Evolutionary conservation across 345 rosid species (phyloP).

Genomic region (Geranium brycei): DNA sequence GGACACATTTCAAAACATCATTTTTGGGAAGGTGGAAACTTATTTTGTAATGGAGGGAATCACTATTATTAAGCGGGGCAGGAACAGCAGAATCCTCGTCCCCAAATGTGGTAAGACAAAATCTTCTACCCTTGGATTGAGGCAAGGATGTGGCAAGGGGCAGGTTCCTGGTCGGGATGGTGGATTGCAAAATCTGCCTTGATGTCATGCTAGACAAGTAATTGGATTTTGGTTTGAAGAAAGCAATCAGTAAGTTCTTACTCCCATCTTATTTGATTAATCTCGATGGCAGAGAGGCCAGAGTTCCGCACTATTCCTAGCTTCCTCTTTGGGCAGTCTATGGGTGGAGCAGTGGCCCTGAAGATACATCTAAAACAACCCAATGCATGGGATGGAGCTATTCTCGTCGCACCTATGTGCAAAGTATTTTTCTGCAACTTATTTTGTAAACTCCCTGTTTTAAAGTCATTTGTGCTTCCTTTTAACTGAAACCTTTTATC

Average conservation of each 20-base stretch:
- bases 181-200: too few species aligned
- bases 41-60: too few species aligned
- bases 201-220: neutral
- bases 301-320: constrained; percentile 45
- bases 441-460: neutral
- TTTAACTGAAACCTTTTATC: neutral
- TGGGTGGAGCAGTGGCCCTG: constrained; percentile 96
- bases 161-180: too few species aligned
- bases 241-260: neutral
- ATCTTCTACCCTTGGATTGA: too few species aligned
- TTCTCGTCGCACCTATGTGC: constrained; percentile 95
- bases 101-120: too few species aligned
- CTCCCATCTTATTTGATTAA: neutral
- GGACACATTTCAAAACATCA: too few species aligned
- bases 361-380: constrained; percentile 83
- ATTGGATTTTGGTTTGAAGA: neutral
- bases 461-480: neutral
- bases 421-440: constrained; percentile 41
- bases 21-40: too few species aligned
- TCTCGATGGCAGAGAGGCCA: constrained; percentile 41
- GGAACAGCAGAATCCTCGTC: too few species aligned
- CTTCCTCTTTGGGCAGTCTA: constrained; percentile 80
- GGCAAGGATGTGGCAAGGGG: too few species aligned
- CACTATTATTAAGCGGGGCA: too few species aligned
- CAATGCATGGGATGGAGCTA: constrained; percentile 71